These are phyloP conservation scores for Stagonosporopsis cucurbitacearum DNA, from an alignment of 2,329 filamentous ascomycete species.

Conservation along the genomic window DNA sequence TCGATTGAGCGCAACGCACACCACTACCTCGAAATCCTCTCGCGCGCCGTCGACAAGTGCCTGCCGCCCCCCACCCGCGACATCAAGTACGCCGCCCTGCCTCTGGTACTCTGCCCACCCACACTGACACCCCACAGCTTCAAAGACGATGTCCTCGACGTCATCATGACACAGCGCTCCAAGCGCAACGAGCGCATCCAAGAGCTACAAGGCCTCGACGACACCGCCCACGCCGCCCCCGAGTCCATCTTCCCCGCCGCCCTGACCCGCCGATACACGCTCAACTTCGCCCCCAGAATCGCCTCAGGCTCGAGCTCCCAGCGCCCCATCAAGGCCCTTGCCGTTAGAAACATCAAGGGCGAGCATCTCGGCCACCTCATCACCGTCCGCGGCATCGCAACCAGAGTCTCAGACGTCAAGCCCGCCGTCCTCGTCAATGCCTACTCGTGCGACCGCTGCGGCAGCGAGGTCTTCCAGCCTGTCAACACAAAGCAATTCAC, in stretches of 20 bases:
- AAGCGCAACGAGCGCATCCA: conserved; percentile 80
- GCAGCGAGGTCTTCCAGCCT: conserved; percentile 97
- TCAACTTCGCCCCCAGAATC: conserved; percentile 94
- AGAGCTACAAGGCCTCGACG: conserved; percentile 51
- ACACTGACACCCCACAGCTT: conserved; percentile 65
- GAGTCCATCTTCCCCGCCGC: conserved; percentile 88
- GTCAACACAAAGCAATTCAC: conserved; percentile 89
- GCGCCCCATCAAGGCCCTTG: conserved; percentile 68
- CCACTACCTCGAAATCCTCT: conserved; percentile 92
- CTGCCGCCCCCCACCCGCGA: conserved; percentile 81
- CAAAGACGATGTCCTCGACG: conserved; percentile 96
- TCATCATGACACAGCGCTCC: conserved; percentile 91
- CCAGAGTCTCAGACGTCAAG: conserved; percentile 96
- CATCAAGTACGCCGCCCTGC: conserved; percentile 66
- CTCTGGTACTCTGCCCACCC: not conserved
- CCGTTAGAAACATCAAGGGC: conserved; percentile 91
- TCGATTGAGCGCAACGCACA: conserved; percentile 91
- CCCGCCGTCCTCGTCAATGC: conserved; percentile 97
- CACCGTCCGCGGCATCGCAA: conserved; percentile 91
- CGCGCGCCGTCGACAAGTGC: conserved; percentile 83
- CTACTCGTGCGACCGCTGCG: conserved; percentile 96
- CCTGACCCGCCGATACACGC: conserved; percentile 89
- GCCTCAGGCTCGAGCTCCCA: conserved; percentile 70
- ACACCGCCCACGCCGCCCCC: conserved; percentile 66
- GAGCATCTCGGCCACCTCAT: conserved; percentile 94